These are phyloP conservation scores for Talaromyces nanjingensis DNA, from an alignment of 495 filamentous ascomycete genomes.

Conservation along the genomic window DNA sequence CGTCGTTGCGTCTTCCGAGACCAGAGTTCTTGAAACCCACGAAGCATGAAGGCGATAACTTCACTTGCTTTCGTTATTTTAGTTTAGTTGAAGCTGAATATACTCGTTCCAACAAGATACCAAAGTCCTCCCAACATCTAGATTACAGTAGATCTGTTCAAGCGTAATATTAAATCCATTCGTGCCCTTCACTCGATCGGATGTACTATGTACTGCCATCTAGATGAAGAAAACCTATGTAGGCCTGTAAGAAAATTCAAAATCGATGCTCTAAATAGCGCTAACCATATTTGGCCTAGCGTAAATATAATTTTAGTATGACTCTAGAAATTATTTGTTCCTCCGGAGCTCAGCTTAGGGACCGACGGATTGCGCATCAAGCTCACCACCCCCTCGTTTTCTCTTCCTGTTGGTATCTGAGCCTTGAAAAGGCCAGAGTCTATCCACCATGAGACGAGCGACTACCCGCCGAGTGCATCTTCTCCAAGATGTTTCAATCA, in stretches of 20 bases:
- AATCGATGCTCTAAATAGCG: neutral
- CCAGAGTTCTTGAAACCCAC: neutral
- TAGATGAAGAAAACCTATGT: no score
- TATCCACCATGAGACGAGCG: neutral
- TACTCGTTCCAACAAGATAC: neutral
- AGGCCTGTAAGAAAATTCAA: neutral
- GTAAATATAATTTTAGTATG: neutral
- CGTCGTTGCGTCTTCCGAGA: no score
- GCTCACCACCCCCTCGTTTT: neutral
- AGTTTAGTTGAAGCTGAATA: neutral
- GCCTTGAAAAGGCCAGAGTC: neutral
- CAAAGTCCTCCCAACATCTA: neutral
- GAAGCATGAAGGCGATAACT: neutral
- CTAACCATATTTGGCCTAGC: neutral
- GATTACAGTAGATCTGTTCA: neutral
- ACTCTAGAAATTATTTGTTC: neutral
- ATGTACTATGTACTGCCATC: no score
- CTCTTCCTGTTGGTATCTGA: neutral
- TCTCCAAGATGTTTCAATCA: constrained; percentile 1
- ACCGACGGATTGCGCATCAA: neutral
- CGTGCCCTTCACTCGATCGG: neutral
- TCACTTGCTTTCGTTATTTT: neutral
- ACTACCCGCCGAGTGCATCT: neutral
- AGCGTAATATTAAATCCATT: neutral
- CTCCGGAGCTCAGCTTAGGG: neutral